These are phyloP conservation scores for Xylariales sp. DNA, from an alignment of 2,329 filamentous ascomycete species.

Conservation along the genomic window DNA sequence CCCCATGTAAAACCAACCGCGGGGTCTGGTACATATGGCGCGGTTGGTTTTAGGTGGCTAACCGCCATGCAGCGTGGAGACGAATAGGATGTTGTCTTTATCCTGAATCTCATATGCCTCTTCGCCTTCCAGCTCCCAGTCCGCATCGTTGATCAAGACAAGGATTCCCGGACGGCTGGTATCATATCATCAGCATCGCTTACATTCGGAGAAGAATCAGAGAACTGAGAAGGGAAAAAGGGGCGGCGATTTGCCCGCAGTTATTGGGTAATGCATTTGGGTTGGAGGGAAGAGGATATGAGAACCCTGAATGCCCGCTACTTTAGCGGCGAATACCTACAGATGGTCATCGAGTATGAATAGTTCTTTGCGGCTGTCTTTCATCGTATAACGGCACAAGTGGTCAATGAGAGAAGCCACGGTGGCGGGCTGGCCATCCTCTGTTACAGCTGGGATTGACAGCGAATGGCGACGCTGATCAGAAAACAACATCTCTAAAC, in stretches of 20 bases:
- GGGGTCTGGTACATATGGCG: background rate
- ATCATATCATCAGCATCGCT: conserved; percentile 17
- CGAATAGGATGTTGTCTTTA: conserved; percentile 88
- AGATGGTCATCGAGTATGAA: conserved; percentile 85
- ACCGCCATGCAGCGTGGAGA: conserved; percentile 93
- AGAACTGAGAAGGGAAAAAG: no score
- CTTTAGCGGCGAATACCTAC: conserved; percentile 53
- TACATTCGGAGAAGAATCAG: background rate
- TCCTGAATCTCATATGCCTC: conserved; percentile 79
- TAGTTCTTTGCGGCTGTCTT: conserved; percentile 77
- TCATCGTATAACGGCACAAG: conserved; percentile 79
- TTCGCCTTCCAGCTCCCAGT: conserved; percentile 97
- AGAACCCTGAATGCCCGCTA: no score
- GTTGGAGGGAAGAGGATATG: no score
- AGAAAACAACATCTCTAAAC: conserved; percentile 89
- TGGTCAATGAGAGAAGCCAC: conserved; percentile 74
- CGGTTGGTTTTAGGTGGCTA: conserved; percentile 36
- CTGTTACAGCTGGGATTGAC: conserved; percentile 58
- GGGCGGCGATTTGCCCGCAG: no score
- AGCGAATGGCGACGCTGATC: conserved; percentile 73
- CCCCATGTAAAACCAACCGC: no score
- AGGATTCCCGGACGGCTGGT: conserved; percentile 87
- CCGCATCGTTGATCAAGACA: conserved; percentile 93
- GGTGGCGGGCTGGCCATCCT: conserved; percentile 57
- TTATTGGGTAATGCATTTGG: no score